Evolutionary conservation across 2,329 filamentous ascomycete genomes (phyloP), one percentile per base, ranked within the genome.

Genomic region (Cercospora sesami): DNA sequence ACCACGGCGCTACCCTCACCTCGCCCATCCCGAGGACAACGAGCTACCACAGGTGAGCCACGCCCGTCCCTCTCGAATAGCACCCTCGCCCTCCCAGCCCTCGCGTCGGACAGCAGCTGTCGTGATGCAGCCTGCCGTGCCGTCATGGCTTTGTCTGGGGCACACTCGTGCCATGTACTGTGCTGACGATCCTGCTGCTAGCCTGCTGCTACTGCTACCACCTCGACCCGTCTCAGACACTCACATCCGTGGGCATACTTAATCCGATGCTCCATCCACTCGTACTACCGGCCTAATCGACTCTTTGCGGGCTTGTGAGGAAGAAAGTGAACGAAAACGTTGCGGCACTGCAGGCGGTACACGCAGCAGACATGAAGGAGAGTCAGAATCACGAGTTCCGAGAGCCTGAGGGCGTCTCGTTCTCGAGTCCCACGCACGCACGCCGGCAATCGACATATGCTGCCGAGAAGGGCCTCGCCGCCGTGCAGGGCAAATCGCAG

Each of bases 381-480:
- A 60, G 58, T 16, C 60, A 63, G 36, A 64, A 70, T 60, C 69
- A 70, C 66, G 70, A 72, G 67, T 64, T 60, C 63, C 67, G 64
- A 26, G 66, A 72, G 45, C 63, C 64, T 31, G 71, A 71, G 55
- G 59, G 42, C 30, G 60, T 68, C 59, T 64, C 65, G 26, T 65
- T 65, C 66, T 68, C 66, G 33, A 68, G 63, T 67, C 66, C 68
- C 28, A 63, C 69, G 6, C 70, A 70, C 63, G 63, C 66, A 63
- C 66, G 70, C 8, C 65, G 70, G 60, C 67, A 66, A 31, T 70
- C 68, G 68, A 65, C 51, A 42, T 66, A 69, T 33, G 57, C 16
- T 65, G 72, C 68, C 31, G 69, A 73, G 53, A 70, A 67, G 55
- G 70, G 72, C 64, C 60, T 71, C 63, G 69, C 60, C 55, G 60